phyloP scores from a whole-genome alignment of 441 rosid genomes.

The Metrosideros polymorpha region DNA sequence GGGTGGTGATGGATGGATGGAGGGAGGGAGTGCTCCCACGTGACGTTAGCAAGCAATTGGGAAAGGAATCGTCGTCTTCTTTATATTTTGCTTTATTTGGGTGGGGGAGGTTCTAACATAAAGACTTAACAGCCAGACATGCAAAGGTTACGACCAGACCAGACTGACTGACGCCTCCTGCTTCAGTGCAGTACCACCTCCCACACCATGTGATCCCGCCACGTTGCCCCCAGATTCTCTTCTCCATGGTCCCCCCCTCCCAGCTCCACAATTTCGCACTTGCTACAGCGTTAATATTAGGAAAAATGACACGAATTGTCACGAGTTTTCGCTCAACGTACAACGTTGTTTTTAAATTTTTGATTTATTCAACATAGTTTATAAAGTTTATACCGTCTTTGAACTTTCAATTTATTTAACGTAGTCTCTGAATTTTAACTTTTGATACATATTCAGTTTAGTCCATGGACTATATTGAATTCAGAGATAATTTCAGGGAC shows the following conservation, averaged over 20 bases:
- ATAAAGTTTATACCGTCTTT: too few species aligned
- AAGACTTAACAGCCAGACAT: neutral
- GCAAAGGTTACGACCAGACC: neutral
- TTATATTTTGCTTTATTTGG: neutral
- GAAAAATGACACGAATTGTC: too few species aligned
- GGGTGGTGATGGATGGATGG: too few species aligned
- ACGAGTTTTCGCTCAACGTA: accelerated
- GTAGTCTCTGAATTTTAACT: too few species aligned
- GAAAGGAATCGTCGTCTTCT: neutral
- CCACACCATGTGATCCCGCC: conserved; percentile 24
- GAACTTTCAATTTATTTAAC: too few species aligned
- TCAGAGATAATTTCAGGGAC: too few species aligned
- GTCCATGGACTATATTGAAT: too few species aligned
- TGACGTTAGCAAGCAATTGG: neutral
- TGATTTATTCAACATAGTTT: too few species aligned
- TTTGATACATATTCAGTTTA: too few species aligned
- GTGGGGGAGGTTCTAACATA: neutral
- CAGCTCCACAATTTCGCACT: neutral
- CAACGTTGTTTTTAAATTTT: accelerated
- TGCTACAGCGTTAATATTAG: too few species aligned
- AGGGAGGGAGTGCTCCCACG: neutral
- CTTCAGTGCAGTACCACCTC: conserved; percentile 10
- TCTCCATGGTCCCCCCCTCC: conserved; percentile 7
- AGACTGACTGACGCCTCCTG: conserved; percentile 5
- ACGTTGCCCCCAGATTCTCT: conserved; percentile 21